phyloP scores from a whole-genome alignment of 306 rosid genomes.

The Casuarina equisetifolia region DNA sequence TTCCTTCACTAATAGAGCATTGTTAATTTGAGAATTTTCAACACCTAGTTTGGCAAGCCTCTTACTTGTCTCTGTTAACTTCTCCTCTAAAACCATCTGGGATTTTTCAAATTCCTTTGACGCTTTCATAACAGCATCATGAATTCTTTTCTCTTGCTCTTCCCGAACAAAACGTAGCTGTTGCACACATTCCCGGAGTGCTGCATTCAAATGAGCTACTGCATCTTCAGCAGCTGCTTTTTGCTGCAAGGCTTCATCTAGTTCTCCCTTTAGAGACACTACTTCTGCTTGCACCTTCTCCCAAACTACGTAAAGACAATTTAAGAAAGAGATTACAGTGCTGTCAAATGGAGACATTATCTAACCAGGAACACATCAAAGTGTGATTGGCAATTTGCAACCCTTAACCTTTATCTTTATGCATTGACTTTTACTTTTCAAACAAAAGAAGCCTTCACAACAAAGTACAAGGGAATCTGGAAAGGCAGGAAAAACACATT shows the following conservation, averaged over 20 bases:
- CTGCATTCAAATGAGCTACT: slow-evolving; percentile 68
- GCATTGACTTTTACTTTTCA: background rate
- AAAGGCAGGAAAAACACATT: background rate
- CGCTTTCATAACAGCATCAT: slow-evolving; percentile 66
- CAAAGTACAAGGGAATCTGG: background rate
- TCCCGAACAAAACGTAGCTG: slow-evolving; percentile 84
- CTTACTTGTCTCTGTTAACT: slow-evolving; percentile 56
- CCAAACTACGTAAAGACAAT: slow-evolving; percentile 54
- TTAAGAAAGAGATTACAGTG: slow-evolving; percentile 21
- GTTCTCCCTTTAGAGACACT: slow-evolving; percentile 49
- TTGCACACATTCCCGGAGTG: slow-evolving; percentile 87
- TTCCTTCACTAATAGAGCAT: slow-evolving; percentile 61
- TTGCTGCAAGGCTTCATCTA: slow-evolving; percentile 59
- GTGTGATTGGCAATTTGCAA: background rate
- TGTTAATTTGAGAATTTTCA: slow-evolving; percentile 63
- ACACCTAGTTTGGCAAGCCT: slow-evolving; percentile 55
- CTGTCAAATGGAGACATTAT: background rate
- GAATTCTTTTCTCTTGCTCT: slow-evolving; percentile 78
- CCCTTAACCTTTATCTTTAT: background rate
- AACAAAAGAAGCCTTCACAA: background rate
- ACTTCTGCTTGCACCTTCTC: slow-evolving; percentile 67
- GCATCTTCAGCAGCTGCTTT: slow-evolving; percentile 60
- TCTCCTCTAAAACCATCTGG: slow-evolving; percentile 53
- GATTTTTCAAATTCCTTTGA: slow-evolving; percentile 69
- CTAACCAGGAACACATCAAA: background rate